Evolutionary conservation across 192 early-diverging fungal genomes (phyloP).

Genomic region (Phycomyces blakesleeanus): DNA sequence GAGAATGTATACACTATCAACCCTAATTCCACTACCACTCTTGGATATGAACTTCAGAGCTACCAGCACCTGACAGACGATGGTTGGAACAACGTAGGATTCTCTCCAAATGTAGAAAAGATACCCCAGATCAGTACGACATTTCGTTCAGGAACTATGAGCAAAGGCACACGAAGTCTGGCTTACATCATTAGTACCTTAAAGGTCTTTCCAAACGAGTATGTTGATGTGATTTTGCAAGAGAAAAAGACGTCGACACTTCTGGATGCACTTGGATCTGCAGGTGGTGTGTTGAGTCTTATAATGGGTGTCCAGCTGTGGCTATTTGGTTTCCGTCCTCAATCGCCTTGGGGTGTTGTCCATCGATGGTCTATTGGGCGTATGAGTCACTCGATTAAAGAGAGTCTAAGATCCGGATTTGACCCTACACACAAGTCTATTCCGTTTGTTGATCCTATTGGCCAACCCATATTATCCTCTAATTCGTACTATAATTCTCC

Average conservation of each 20-base stretch:
- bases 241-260: slow-evolving; percentile 6
- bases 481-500: not conserved
- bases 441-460: slow-evolving; percentile 13
- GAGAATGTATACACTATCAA: too few relatives aligned
- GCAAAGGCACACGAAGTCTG: slow-evolving; percentile 5
- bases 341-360: slow-evolving; percentile 16
- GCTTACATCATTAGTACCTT: not conserved
- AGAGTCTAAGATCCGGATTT: not conserved
- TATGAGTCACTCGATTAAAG: slow-evolving; percentile 2
- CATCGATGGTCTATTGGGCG: slow-evolving; percentile 16
- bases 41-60: too few relatives aligned
- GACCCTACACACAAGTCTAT: not conserved
- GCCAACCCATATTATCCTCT: not conserved
- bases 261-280: slow-evolving; percentile 5
- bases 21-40: too few relatives aligned
- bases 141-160: slow-evolving; percentile 2
- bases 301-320: slow-evolving; percentile 8
- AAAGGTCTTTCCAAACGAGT: not conserved
- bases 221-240: not conserved
- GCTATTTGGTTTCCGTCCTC: slow-evolving; percentile 17
- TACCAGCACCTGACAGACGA: not conserved
- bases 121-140: not conserved
- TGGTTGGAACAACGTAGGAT: slow-evolving; percentile 6
- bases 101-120: too few relatives aligned
- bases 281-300: slow-evolving; percentile 12